phyloP scores from a whole-genome alignment of 176 grass and related monocot genomes.

The Metroxylon sagu region DNA sequence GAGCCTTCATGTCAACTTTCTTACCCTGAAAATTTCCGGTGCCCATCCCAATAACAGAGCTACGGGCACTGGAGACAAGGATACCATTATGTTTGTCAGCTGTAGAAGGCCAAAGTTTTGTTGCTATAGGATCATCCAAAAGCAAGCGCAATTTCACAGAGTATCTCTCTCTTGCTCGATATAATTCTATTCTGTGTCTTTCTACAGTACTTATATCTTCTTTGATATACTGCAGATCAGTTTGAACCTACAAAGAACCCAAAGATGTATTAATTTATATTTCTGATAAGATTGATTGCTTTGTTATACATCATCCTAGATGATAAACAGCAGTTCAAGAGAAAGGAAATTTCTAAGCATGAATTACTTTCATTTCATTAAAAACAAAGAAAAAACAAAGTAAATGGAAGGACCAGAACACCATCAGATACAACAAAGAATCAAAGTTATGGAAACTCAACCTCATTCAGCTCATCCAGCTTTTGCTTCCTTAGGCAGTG shows the following conservation, averaged over 20 bases:
- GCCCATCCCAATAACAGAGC: constrained; percentile 41
- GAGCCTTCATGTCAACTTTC: constrained; percentile 67
- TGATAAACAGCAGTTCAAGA: too few species aligned
- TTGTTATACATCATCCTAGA: too few species aligned
- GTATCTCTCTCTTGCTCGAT: constrained; percentile 85
- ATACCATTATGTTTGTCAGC: constrained; percentile 57
- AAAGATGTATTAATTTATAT: not conserved
- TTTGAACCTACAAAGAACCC: constrained; percentile 65
- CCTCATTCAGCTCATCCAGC: constrained; percentile 93
- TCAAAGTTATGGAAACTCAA: constrained; percentile 18
- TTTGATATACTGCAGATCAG: constrained; percentile 96
- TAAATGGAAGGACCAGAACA: not conserved
- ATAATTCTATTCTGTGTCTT: constrained; percentile 71
- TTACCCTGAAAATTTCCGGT: constrained; percentile 59
- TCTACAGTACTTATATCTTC: constrained; percentile 89
- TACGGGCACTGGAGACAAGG: constrained; percentile 41
- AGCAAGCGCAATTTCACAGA: constrained; percentile 91
- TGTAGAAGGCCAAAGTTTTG: constrained; percentile 50
- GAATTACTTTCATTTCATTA: too few species aligned
- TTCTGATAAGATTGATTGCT: too few species aligned
- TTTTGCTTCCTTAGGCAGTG: constrained; percentile 98
- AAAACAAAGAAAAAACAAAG: too few species aligned
- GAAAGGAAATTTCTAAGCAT: too few species aligned
- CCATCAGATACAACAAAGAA: constrained; percentile 6
- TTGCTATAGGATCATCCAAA: constrained; percentile 64